These are phyloP conservation scores for Rasamsonia emersonii DNA, from an alignment of 2,329 filamentous ascomycete species.

Conservation along the genomic window DNA sequence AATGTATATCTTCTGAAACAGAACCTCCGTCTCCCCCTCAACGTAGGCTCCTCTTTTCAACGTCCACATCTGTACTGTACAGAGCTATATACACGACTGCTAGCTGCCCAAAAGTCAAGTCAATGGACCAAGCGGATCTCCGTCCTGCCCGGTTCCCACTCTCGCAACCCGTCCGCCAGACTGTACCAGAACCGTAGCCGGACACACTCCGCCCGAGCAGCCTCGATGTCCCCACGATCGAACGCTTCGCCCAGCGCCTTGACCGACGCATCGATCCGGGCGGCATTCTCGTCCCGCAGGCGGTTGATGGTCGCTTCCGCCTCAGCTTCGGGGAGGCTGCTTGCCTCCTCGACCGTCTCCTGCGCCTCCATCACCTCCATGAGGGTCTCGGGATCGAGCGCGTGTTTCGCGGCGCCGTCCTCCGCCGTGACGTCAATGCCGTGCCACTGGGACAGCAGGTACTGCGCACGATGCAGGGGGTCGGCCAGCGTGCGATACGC, in stretches of 20 bases:
- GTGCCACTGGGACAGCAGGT: slow-evolving; percentile 58
- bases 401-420: slow-evolving; percentile 63
- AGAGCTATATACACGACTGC: too few species aligned
- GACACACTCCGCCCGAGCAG: slow-evolving; percentile 63
- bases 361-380: slow-evolving; percentile 80
- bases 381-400: slow-evolving; percentile 62
- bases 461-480: slow-evolving; percentile 78
- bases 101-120: too few species aligned
- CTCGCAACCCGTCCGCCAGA: slow-evolving; percentile 67
- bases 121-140: slow-evolving; percentile 48
- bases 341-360: slow-evolving; percentile 59
- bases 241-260: slow-evolving; percentile 56
- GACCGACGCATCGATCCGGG: slow-evolving; percentile 57
- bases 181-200: slow-evolving; percentile 84
- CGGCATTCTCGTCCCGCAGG: slow-evolving; percentile 59
- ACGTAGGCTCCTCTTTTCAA: too few species aligned
- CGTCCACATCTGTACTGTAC: too few species aligned
- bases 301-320: slow-evolving; percentile 55
- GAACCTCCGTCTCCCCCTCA: too few species aligned
- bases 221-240: slow-evolving; percentile 52
- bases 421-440: slow-evolving; percentile 65
- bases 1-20: too few species aligned
- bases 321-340: slow-evolving; percentile 26
- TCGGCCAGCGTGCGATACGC: slow-evolving; percentile 78
- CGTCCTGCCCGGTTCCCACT: slow-evolving; percentile 70